Evolutionary conservation across 1,284 basidiomycete genomes (phyloP), one percentile per base, ranked within the genome.

Genomic region (Trametes polyzona): DNA sequence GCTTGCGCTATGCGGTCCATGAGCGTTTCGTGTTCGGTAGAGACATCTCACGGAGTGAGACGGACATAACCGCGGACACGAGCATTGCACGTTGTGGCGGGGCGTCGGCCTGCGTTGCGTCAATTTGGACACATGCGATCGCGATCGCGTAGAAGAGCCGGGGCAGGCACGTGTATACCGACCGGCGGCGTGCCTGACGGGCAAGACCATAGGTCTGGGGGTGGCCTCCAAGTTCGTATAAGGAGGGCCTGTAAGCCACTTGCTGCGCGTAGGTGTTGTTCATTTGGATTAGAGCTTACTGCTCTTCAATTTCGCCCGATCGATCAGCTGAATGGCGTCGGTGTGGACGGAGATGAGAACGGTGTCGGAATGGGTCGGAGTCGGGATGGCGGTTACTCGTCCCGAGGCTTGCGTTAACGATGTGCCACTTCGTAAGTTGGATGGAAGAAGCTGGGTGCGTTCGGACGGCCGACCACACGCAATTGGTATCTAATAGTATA

Each of bases 151-250:
- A 37, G 33, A 37, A 36, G 30, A 30, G 19, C 21, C 44, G 21
- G 11, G 43, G 23, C 12, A 26, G 33, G 46, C 46, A 47, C 46
- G 46, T 47, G 46, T 47, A 47, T 47, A 47, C 46, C 33, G 35
- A 47, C 46, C 46, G 32, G 24, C 23, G 46, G 35, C 24, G 46
- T 47, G 33, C 46, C 46, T 47, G 46, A 37, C 46, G 24, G 26
- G 33, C 10, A 7, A 33, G 11, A 23, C 43, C 30, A 33, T 23
- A 21, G 10, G 29, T 21, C 29, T 30, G 43, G 33, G 12, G 9
- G 43, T 32, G 29, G 27, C 26, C 23, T 10, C 12, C 40, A 26
- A 21, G 36, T 21, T 2, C 40, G 1, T 26, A 32, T 32, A 8
- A 7, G 30, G 30, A 32, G 8, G 14, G 30, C 30, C 8, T 14